phyloP scores from a whole-genome alignment of 2,329 filamentous ascomycete species.

The Corniculantispora saksenae region DNA sequence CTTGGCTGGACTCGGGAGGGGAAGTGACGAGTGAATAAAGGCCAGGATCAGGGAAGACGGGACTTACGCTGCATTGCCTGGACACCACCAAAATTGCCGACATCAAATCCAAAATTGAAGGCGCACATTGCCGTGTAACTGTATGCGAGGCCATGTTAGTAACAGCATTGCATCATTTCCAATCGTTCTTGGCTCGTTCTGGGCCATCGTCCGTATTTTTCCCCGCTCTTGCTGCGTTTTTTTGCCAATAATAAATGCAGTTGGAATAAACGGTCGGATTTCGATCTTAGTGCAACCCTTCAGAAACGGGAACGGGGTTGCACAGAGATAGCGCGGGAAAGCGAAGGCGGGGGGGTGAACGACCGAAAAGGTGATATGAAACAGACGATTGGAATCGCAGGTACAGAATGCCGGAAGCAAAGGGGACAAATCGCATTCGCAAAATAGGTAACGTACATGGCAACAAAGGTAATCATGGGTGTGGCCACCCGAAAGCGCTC shows the following conservation, averaged over 20 bases:
- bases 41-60: background rate
- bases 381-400: background rate
- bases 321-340: background rate
- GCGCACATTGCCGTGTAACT: constrained; percentile 29
- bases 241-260: background rate
- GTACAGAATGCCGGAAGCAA: background rate
- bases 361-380: background rate
- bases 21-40: background rate
- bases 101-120: constrained; percentile 32
- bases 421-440: background rate
- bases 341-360: background rate
- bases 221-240: background rate
- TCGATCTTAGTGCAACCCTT: background rate
- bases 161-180: background rate
- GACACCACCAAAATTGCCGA: constrained; percentile 30
- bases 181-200: background rate
- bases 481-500: constrained; percentile 5
- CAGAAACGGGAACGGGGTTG: background rate
- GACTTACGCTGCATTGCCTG: constrained; percentile 27
- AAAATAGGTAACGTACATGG: constrained; percentile 2
- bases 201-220: background rate
- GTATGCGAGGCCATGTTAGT: background rate
- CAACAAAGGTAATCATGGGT: constrained; percentile 15
- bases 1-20: background rate
- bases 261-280: background rate